Base-by-base conservation (phyloP, 148 eudicot genomes). In the Camellia granthamiana region DNA sequence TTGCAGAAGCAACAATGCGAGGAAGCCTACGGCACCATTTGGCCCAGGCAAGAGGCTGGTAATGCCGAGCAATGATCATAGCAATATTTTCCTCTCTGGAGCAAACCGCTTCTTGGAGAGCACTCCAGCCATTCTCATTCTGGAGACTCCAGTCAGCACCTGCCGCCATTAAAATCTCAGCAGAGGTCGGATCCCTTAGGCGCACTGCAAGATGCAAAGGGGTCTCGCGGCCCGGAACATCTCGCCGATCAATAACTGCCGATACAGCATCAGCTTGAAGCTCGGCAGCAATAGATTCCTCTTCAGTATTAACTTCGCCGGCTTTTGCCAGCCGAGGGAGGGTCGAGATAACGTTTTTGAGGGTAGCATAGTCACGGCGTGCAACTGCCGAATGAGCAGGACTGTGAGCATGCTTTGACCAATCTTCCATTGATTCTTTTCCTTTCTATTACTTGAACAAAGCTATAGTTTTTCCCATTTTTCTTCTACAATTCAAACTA, bases 91-190 rank as follows among this genome's bases (percentile, higher is more conserved):
- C 97, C 79, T 93, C 93, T 61, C 92, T 85, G 13, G 90, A 83
- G 10, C 98, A 95, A 76, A 95, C 92, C 0, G 98, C 98, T 83
- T 95, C 98, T 75, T 95, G 98, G 58, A 95, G 92, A 56, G 98
- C 91, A 79, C 91, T 93, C 98, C 98, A 95, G n/a, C 98, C 98
- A 61, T 88, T 82, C 83, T 91, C 93, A 76, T 95, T 95, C 76
- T 95, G 98, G n/a, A 95, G 91, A 85, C 97, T 92, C 92, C 94
- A 90, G 80, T 95, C 97, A 6, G 97, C 97, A 85, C 98, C 98
- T 2, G 97, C 96, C 4, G 94, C 87, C 94, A 93, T 91, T 69
- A 95, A 85, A 66, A 91, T 86, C 74, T 91, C 95, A 7, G 92
- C 98, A 0, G 97, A 90, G 42, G 82, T 76, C 0, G 94, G 90